A percentile compares a stretch with the other conserved stretches of the same genome.
Conservation (phyloP, 140 eudicot species). For the Senecio squalidus region DNA sequence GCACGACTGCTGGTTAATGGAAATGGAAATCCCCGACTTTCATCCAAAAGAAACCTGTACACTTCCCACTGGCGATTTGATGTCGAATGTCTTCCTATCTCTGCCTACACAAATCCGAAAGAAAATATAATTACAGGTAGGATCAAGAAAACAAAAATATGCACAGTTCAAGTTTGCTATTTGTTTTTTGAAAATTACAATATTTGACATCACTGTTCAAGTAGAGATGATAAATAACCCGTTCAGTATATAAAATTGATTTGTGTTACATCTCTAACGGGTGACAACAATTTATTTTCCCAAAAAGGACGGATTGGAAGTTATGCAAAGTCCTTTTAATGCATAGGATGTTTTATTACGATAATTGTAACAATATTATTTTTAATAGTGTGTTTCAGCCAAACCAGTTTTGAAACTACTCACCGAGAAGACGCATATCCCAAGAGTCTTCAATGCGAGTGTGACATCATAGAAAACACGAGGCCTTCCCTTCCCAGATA, state of each 20-base stretch:
- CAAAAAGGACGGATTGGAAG: too few relatives aligned
- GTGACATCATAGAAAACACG: constrained; percentile 83
- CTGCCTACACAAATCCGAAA: constrained; percentile 51
- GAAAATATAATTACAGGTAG: background rate
- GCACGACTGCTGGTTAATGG: constrained; percentile 35
- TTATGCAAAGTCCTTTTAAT: too few relatives aligned
- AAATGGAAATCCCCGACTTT: constrained; percentile 39
- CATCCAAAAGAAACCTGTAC: constrained; percentile 66
- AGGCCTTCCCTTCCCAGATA: constrained; percentile 89
- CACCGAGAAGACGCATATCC: constrained; percentile 79
- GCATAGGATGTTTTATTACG: too few relatives aligned
- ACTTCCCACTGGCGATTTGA: constrained; percentile 71
- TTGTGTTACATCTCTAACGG: too few relatives aligned
- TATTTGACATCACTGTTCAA: too few relatives aligned
- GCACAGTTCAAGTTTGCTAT: too few relatives aligned
- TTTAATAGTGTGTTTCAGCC: background rate
- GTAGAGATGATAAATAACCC: too few relatives aligned
- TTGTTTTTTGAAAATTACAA: too few relatives aligned
- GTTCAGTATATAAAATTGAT: too few relatives aligned
- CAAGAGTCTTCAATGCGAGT: constrained; percentile 54
- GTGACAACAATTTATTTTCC: too few relatives aligned
- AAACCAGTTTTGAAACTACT: constrained; percentile 11
- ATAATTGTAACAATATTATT: too few relatives aligned
- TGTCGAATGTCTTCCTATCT: constrained; percentile 62
- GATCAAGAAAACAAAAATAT: background rate